These are phyloP conservation scores for Luffa acutangula DNA, from an alignment of 306 rosid genomes.

Conservation along the genomic window DNA sequence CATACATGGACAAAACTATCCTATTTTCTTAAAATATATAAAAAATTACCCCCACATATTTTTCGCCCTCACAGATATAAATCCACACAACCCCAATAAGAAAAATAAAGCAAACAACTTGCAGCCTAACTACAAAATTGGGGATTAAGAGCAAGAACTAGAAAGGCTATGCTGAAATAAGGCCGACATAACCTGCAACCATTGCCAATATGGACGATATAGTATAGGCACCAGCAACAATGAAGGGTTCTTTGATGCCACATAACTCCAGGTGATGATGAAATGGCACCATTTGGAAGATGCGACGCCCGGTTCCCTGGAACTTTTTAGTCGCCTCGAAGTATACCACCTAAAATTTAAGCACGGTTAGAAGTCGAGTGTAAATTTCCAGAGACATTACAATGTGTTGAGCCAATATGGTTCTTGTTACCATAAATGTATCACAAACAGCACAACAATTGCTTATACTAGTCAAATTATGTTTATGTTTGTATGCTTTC, in stretches of 20 bases:
- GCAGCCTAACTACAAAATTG: neutral
- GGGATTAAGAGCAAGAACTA: neutral
- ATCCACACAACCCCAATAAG: neutral
- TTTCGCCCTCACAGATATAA: neutral
- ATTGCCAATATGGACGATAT: slow-evolving; percentile 65
- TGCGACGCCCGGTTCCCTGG: slow-evolving; percentile 28
- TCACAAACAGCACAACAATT: neutral
- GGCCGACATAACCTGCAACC: slow-evolving; percentile 74
- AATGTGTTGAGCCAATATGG: neutral
- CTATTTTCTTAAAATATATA: neutral
- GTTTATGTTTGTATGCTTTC: neutral
- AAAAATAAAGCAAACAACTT: neutral
- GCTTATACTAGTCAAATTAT: neutral
- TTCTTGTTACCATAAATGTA: neutral
- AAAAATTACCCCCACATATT: neutral
- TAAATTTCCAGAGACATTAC: neutral
- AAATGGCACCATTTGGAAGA: slow-evolving; percentile 63
- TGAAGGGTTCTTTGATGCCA: slow-evolving; percentile 62
- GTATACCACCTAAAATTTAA: slow-evolving; percentile 35
- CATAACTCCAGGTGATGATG: slow-evolving; percentile 56
- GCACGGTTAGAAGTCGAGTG: slow-evolving; percentile 4
- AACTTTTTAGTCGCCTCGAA: slow-evolving; percentile 38
- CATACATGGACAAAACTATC: neutral
- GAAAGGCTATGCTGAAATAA: slow-evolving; percentile 49
- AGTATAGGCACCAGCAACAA: slow-evolving; percentile 71